Evolutionary conservation across 2,329 filamentous ascomycete genomes (phyloP), one percentile per base, ranked within the genome.

Genomic region (Incumbomyces delicatus): DNA sequence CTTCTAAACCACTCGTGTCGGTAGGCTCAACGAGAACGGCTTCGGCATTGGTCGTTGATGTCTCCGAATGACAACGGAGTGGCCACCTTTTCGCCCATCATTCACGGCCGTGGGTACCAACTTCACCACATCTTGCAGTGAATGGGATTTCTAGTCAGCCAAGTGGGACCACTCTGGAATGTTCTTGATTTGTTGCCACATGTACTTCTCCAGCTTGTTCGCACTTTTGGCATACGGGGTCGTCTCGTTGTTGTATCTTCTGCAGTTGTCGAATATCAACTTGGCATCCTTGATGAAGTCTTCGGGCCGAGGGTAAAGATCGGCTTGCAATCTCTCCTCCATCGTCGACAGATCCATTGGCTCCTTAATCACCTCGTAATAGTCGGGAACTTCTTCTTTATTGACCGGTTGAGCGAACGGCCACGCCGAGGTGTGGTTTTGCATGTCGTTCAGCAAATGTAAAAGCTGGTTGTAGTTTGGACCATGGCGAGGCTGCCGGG

Each of bases 351-450:
- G 73, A 62, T 95, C 92, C 92, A 98, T 98, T 31, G 92, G 92
- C 64, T 95, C 85, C 62, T 89, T 89, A 71, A 98, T 98, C 51
- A 96, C 89, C 50, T 95, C 87, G 71, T 96, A 96, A 69, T 98
- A 98, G 64, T 98, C 92, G n/a, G 87, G 81, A 0, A 98, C 92
- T 56, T 96, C 92, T 59, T 98, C 92, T 55, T 84, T 82, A 63
- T 94, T 95, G 55, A 98, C 92, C 1, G 92, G 90, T 20, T 87
- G 79, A 29, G 92, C 76, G 72, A 98, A 98, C 0, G 92, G 92
- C 92, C 92, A 98, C 0, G 88, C 85, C 6, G 85, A 83, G 57
- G 81, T 81, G 67, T 95, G 88, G 63, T 95, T 96, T 63, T 96
- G 89, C 66, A 96, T 79, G 61, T 95, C 87, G 65, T 94, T 95